Base-by-base conservation (phyloP, 2,329 filamentous ascomycete species). In the Penicillium digitatum region DNA sequence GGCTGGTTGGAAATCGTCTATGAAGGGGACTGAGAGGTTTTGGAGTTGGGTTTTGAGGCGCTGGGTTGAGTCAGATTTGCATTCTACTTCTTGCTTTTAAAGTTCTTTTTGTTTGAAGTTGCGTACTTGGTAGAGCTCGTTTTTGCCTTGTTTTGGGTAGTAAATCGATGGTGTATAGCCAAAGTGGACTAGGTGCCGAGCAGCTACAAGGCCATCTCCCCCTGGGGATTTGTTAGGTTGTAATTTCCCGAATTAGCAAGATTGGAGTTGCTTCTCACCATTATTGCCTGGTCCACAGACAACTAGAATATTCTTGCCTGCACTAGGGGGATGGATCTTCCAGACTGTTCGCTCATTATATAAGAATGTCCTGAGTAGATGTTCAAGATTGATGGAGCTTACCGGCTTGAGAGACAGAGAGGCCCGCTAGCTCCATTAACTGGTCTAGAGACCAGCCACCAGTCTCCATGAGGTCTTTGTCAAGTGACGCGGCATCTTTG, bases 341-440 rank as follows among this genome's bases (percentile, higher is more conserved):
- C 89, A 95, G 7, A 97, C 90, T 93, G 54, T n/a, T 39, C 38
- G 43, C 11, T 11, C 31, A 16, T 24, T 32, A 12, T 32, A 45
- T 62, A 22, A 58, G 55, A 12, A 52, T 32, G 0, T 5, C 9
- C 11, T 18, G 20, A 9, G 5, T 26, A 1, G 6, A 34, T 42
- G n/a, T n/a, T 35, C 34, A 11, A 42, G 14, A 16, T 31, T n/a
- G 20, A 40, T 38, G 43, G 18, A 34, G 48, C 78, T 55, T 70
- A 92, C 90, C 86, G 48, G 88, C 91, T 79, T 97, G 91, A 12
- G 93, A 93, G 26, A 97, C 91, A 1, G 91, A 92, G 0, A 99
- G 81, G 0, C 94, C 94, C 40, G 94, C 94, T 8, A 99, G 78
- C 71, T 97, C 94, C 94, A 99, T 97, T 46, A 99, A 79, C 74